phyloP scores from a whole-genome alignment of 768 basidiomycete genomes.

The Termitomyces sp. region DNA sequence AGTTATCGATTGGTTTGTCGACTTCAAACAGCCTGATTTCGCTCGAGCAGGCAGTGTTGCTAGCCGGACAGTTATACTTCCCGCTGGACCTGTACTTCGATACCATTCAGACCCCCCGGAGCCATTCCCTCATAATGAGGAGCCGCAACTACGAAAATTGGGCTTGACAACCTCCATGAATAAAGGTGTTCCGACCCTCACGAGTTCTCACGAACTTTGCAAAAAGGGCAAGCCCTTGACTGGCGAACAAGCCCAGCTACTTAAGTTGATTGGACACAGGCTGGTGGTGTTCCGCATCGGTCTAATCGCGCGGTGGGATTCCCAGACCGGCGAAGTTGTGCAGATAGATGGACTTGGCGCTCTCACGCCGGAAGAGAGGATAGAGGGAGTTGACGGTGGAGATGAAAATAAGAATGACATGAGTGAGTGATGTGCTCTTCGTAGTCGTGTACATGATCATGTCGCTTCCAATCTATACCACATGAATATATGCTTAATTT shows the following conservation, averaged over 20 bases:
- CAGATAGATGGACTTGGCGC: slow-evolving; percentile 49
- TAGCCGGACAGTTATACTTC: slow-evolving; percentile 68
- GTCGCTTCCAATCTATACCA: slow-evolving; percentile 20
- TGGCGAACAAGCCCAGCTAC: slow-evolving; percentile 84
- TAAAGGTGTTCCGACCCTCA: slow-evolving; percentile 83
- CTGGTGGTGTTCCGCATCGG: slow-evolving; percentile 82
- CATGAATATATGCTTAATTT: slow-evolving; percentile 2
- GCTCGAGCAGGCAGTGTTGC: slow-evolving; percentile 86
- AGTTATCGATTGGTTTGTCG: slow-evolving; percentile 91
- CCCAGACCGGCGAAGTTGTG: slow-evolving; percentile 59
- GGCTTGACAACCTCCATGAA: slow-evolving; percentile 84
- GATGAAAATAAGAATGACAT: slow-evolving; percentile 36
- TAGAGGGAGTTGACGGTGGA: slow-evolving; percentile 26
- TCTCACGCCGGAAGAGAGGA: slow-evolving; percentile 31
- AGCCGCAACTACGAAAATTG: slow-evolving; percentile 91
- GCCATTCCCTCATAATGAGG: slow-evolving; percentile 96
- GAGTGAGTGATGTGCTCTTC: slow-evolving; percentile 42
- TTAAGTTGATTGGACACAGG: slow-evolving; percentile 88
- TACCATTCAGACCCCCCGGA: slow-evolving; percentile 77
- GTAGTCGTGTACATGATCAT: not conserved
- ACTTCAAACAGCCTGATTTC: slow-evolving; percentile 88
- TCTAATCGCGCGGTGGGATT: slow-evolving; percentile 72
- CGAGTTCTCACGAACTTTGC: slow-evolving; percentile 80
- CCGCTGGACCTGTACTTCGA: slow-evolving; percentile 83
- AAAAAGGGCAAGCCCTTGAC: slow-evolving; percentile 77